phyloP scores from a whole-genome alignment of 345 rosid species.

The Stellera chamaejasme region DNA sequence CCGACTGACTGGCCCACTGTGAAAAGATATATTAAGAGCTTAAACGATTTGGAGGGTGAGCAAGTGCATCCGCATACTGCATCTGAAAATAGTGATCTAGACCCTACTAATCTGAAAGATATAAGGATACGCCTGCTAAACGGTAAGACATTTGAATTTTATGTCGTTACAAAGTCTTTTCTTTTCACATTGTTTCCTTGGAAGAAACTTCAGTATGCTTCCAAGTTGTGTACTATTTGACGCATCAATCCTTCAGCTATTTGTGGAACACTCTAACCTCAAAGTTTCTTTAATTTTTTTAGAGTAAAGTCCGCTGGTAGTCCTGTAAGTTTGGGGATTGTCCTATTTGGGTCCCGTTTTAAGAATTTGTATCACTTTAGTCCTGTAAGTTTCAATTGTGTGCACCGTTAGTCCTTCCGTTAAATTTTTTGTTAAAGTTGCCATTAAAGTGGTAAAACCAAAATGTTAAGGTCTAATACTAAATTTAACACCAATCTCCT shows the following conservation, averaged over 20 bases:
- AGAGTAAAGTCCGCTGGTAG: too few relatives aligned
- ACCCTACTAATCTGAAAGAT: conserved; percentile 60
- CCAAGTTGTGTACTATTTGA: neutral
- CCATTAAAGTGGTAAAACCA: too few relatives aligned
- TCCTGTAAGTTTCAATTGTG: too few relatives aligned
- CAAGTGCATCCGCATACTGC: conserved; percentile 49
- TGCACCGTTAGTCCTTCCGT: too few relatives aligned
- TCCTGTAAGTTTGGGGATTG: too few relatives aligned
- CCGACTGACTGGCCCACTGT: conserved; percentile 95
- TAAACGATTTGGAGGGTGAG: conserved; percentile 56
- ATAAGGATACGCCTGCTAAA: conserved; percentile 82
- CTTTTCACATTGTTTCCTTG: neutral
- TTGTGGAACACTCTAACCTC: neutral
- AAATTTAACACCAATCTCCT: too few relatives aligned
- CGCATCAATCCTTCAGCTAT: neutral
- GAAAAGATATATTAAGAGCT: conserved; percentile 56
- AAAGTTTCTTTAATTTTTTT: neutral
- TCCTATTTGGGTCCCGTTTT: too few relatives aligned
- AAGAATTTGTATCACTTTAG: too few relatives aligned
- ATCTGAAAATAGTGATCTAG: conserved; percentile 37
- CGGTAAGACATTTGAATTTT: conserved; percentile 34
- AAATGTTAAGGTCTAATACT: too few relatives aligned
- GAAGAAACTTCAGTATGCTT: neutral
- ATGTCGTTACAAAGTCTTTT: neutral
- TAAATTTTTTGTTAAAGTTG: too few relatives aligned